Evolutionary conservation across 352 stramenopile genomes (phyloP), one percentile per base, ranked within the genome.

Genomic region (Aphanomyces invadans): DNA sequence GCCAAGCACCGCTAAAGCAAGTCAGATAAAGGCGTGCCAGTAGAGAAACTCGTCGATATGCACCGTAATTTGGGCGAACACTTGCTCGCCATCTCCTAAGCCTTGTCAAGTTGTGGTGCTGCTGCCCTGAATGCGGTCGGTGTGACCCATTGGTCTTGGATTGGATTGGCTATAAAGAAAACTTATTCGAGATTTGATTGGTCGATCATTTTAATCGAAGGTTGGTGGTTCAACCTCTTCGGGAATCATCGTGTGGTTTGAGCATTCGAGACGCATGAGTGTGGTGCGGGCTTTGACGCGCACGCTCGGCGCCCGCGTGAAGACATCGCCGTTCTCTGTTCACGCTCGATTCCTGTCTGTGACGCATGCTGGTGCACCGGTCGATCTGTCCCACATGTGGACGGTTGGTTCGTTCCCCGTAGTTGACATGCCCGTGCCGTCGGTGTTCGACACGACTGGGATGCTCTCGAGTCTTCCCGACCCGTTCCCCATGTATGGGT

Each of bases 401-500:
- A 80, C 81, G 62, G 77, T 93, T 32, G 85, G 85, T 9, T 81
- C 74, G 21, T 91, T 91, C 71, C 82, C 82, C 4, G 31, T 90
- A 11, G 32, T 64, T 19, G 70, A 75, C 33, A 67, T 77, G 36
- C 65, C 70, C 19, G 69, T 65, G 46, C 61, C 86, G 25, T 79
- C 90, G 59, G 60, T 90, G 29, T 92, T 81, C 79, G 83, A 92
- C 72, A 92, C 81, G 38, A 74, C 75, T 7, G 82, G 81, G 28
- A 93, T 93, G 85, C 81, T 93, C 45, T 90, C 81, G 60, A 73
- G 81, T 21, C 71, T 90, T 31, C 70, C 76, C 46, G 80, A 91
- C 51, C 52, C 77, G 19, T 48, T 89, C 57, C 82, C 81, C 42
- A 70, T 89, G 67, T 80, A 78, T 25, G 49, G 36, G 51, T 15